Base-by-base conservation (phyloP, 2,329 filamentous ascomycete genomes). In the Paracorniculantispora psalliotae region DNA sequence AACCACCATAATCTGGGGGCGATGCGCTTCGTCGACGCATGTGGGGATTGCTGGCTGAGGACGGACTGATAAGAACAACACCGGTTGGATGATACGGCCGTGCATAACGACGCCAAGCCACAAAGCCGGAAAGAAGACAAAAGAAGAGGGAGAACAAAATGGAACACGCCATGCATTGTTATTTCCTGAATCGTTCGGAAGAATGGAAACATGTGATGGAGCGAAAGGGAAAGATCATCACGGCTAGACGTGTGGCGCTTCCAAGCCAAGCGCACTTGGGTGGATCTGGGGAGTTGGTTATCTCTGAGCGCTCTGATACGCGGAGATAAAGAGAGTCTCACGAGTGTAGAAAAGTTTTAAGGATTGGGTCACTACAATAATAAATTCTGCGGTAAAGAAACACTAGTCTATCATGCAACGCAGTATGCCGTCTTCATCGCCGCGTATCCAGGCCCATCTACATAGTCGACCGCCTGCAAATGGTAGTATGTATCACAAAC, bases 271-370 rank as follows among this genome's bases (percentile, higher is more conserved):
- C 26, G 17, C 25, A 21, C 13, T n/a, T 26, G 43, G 39, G 53
- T 56, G 53, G 53, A 56, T 47, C 53, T 43, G 47, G 28, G 28
- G 43, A 43, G 37, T 56, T 56, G 53, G 53, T 56, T 48, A 56
- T 56, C 53, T 56, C 21, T 56, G 30, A 28, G 53, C 53, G 53
- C 53, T 56, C 43, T 56, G 53, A 56, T 56, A 48, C 53, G 53
- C 43, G 30, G 46, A 49, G 26, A 48, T 33, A 49, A 23, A 17
- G 19, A 17, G 3, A 15, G 10, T 5, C 28, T 35, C n/a, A n/a
- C n/a, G n/a, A n/a, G n/a, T n/a, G n/a, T n/a, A n/a, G n/a, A n/a
- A n/a, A n/a, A n/a, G n/a, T n/a, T n/a, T n/a, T n/a, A n/a, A n/a
- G n/a, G n/a, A n/a, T n/a, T n/a, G n/a, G n/a, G n/a, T n/a, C n/a